Percentiles rank a stretch among this genome's conserved stretches.
Evolutionary conservation across 108 stramenopile species (phyloP).

Genomic region (Cyclostephanos tholiformis): DNA sequence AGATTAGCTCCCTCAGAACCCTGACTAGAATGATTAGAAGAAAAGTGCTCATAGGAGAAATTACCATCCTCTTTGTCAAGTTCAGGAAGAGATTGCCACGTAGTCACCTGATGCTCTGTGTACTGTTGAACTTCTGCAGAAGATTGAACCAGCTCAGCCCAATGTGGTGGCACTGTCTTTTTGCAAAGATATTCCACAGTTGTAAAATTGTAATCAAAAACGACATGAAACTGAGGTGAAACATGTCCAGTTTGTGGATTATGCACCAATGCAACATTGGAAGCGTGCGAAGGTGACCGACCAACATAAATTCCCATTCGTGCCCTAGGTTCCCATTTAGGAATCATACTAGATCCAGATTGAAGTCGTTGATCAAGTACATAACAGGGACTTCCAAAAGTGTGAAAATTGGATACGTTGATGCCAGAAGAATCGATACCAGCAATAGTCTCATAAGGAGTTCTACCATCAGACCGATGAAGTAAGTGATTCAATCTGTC

Average conservation of each 20-base stretch:
- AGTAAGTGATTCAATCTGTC: constrained; percentile 40
- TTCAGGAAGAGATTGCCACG: no score
- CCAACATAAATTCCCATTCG: constrained; percentile 36
- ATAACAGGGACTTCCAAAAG: constrained; percentile 17
- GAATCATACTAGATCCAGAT: constrained; percentile 6
- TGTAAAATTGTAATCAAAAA: constrained; percentile 29
- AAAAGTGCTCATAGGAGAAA: no score
- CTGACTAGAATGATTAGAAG: no score
- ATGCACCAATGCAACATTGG: constrained; percentile 28
- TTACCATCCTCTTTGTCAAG: no score
- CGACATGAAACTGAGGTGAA: no score
- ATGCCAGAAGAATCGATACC: neutral
- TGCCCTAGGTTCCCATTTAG: constrained; percentile 41
- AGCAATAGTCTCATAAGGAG: neutral
- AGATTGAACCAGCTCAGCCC: neutral
- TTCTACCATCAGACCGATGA: constrained; percentile 3
- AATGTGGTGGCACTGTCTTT: neutral
- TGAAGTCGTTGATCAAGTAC: constrained; percentile 27
- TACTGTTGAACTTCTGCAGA: neutral
- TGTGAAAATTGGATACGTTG: constrained; percentile 21
- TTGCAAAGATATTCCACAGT: constrained; percentile 22
- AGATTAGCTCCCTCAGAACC: no score
- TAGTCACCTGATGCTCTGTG: no score
- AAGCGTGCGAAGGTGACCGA: constrained; percentile 30
- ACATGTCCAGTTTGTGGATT: no score